These are phyloP conservation scores for Circinella minor DNA, from an alignment of 371 early-diverging fungal species.

Conservation along the genomic window DNA sequence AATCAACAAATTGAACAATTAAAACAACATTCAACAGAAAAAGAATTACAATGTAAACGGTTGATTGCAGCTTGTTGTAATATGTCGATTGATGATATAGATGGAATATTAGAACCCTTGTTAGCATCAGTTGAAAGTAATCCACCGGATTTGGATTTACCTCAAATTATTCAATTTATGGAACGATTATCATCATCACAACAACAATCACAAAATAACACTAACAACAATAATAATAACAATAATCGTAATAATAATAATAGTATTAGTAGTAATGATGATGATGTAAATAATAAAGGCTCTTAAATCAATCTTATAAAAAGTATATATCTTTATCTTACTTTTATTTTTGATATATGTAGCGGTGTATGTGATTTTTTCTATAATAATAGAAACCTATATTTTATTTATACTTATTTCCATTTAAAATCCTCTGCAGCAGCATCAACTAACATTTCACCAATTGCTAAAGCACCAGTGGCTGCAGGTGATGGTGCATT, in stretches of 20 bases:
- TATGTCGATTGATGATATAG: conserved; percentile 70
- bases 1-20: conserved; percentile 41
- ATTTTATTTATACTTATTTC: conserved; percentile 8
- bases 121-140: conserved; percentile 79
- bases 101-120: conserved; percentile 68
- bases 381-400: too few species aligned
- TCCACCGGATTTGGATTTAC: conserved; percentile 62
- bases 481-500: conserved; percentile 57
- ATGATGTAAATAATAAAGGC: not conserved
- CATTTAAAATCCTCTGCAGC: conserved; percentile 51
- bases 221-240: too few species aligned
- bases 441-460: conserved; percentile 44
- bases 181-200: conserved; percentile 30
- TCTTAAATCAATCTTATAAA: not conserved
- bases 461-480: conserved; percentile 50
- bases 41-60: conserved; percentile 72
- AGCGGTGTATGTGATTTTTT: not conserved
- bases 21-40: conserved; percentile 44
- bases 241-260: too few species aligned
- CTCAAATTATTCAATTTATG: conserved; percentile 66
- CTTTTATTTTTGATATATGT: not conserved
- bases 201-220: not conserved
- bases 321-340: not conserved
- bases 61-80: conserved; percentile 80
- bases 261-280: not conserved